Evolutionary conservation across 2,329 filamentous ascomycete species (phyloP).

Genomic region (Fusarium floridanum): DNA sequence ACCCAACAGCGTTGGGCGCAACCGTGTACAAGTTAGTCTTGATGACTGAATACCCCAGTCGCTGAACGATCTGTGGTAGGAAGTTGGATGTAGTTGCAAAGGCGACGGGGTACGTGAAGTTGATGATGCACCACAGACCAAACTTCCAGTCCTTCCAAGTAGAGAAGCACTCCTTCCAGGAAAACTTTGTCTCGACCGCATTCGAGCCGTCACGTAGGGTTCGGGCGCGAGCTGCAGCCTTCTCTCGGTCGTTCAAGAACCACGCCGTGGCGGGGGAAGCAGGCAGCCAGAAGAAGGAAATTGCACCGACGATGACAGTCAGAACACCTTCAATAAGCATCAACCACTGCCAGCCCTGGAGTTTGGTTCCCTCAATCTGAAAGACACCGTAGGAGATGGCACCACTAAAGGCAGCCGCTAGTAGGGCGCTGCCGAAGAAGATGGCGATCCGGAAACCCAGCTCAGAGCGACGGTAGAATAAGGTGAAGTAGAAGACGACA

Average conservation of each 20-base stretch:
- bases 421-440: not conserved
- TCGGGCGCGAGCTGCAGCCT: not conserved
- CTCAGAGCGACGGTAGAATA: slow-evolving; percentile 2
- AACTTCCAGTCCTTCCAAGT: not conserved
- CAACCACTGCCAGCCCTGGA: not conserved
- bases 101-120: not conserved
- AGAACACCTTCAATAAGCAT: not conserved
- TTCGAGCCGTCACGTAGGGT: not conserved
- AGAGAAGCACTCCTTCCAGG: not conserved
- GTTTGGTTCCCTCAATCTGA: slow-evolving; percentile 11
- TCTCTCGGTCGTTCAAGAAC: not conserved
- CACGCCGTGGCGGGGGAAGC: not conserved
- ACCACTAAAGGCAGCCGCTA: slow-evolving; percentile 14
- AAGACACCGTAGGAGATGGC: slow-evolving; percentile 46
- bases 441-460: slow-evolving; percentile 1
- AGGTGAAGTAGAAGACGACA: not conserved
- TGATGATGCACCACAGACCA: slow-evolving; percentile 1
- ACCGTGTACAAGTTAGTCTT: not conserved
- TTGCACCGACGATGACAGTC: not conserved
- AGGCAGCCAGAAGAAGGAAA: not conserved
- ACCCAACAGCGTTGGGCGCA: not conserved
- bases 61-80: not conserved
- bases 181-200: not conserved
- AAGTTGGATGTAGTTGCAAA: not conserved
- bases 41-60: not conserved